These are phyloP conservation scores for Candida albicans DNA, from an alignment of 1,139 yeast species.

Conservation along the genomic window DNA sequence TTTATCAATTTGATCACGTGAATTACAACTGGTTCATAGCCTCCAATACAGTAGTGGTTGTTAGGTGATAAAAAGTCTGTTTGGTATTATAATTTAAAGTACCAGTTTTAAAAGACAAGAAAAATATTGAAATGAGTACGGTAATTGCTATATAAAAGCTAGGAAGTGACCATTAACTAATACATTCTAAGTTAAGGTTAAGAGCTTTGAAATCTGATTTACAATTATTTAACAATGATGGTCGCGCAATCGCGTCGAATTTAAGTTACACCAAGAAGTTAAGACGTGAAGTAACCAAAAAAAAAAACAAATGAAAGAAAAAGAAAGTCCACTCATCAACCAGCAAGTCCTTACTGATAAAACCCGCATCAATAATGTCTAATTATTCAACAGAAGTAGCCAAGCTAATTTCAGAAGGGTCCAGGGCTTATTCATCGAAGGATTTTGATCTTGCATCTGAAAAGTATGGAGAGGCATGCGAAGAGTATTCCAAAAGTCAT, in stretches of 20 bases:
- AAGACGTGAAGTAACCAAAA: not conserved
- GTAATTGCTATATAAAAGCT: too few relatives aligned
- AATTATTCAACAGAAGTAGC: slow-evolving; percentile 31
- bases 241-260: not conserved
- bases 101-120: too few relatives aligned
- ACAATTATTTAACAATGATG: too few relatives aligned
- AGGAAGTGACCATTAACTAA: too few relatives aligned
- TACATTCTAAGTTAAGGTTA: too few relatives aligned
- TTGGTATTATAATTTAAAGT: too few relatives aligned
- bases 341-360: not conserved
- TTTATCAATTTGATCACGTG: too few relatives aligned
- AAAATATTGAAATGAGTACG: too few relatives aligned
- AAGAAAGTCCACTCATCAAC: not conserved
- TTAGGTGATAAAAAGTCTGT: too few relatives aligned
- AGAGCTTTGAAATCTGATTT: too few relatives aligned
- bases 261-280: not conserved
- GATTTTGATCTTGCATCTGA: slow-evolving; percentile 71
- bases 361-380: slow-evolving; percentile 1
- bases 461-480: slow-evolving; percentile 76
- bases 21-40: too few relatives aligned
- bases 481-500: slow-evolving; percentile 42
- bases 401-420: slow-evolving; percentile 56
- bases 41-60: too few relatives aligned
- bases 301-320: not conserved
- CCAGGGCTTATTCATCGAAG: slow-evolving; percentile 59